Evolutionary conservation across 208 protist genomes (phyloP).

Genomic region (Sergeia podlipaevii): DNA sequence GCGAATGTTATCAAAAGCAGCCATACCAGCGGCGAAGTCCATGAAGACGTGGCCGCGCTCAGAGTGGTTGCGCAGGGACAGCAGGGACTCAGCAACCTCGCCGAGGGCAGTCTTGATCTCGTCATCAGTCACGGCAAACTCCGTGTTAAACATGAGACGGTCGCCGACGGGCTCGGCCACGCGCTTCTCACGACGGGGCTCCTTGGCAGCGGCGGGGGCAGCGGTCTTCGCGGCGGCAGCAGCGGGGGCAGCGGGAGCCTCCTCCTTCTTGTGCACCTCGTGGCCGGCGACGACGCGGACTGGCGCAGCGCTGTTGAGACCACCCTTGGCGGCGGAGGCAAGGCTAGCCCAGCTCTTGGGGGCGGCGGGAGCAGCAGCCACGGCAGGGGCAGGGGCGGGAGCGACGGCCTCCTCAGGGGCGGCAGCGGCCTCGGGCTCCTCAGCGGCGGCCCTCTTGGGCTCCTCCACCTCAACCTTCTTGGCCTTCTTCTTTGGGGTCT

Average conservation of each 20-base stretch:
- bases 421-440: slow-evolving; percentile 1
- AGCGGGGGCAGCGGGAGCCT: slow-evolving; percentile 9
- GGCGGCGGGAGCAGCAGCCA: slow-evolving; percentile 13
- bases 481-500: background rate
- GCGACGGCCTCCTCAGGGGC: slow-evolving; percentile 3
- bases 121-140: slow-evolving; percentile 61
- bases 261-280: slow-evolving; percentile 18
- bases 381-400: slow-evolving; percentile 3
- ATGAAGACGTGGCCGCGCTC: slow-evolving; percentile 75
- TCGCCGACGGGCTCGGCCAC: slow-evolving; percentile 47
- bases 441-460: slow-evolving; percentile 1
- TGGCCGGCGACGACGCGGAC: slow-evolving; percentile 37
- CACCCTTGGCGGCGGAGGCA: slow-evolving; percentile 21
- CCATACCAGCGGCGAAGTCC: slow-evolving; percentile 74
- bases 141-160: slow-evolving; percentile 84
- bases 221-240: slow-evolving; percentile 9
- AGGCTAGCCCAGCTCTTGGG: slow-evolving; percentile 72
- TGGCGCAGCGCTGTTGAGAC: slow-evolving; percentile 23
- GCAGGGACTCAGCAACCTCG: slow-evolving; percentile 36
- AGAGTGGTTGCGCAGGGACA: slow-evolving; percentile 85
- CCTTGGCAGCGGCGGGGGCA: slow-evolving; percentile 5
- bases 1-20: slow-evolving; percentile 49
- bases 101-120: slow-evolving; percentile 75
- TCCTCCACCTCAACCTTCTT: slow-evolving; percentile 1
- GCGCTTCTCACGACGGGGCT: slow-evolving; percentile 22